Base-by-base conservation (phyloP, 768 basidiomycete genomes). In the Leucosporidium creatinivorum region DNA sequence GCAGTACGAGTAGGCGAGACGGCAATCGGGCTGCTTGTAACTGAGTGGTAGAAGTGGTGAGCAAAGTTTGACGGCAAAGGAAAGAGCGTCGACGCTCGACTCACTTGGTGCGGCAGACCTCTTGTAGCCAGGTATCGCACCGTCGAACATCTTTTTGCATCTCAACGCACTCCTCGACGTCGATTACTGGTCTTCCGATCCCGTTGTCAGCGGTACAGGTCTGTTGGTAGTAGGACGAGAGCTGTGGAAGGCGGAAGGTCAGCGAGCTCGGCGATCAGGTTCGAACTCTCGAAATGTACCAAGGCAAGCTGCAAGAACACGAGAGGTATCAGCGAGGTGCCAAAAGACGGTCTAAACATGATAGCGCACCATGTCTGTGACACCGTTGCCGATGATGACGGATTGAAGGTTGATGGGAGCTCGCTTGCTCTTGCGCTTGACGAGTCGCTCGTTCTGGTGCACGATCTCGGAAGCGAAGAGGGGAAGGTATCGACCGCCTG, bases 391-490 rank as follows among this genome's bases (percentile, higher is more conserved):
- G 61, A 98, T 84, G 69, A 97, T 82, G 55, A 99, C 79, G 0
- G 88, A 91, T 36, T 84, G 85, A 50, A 76, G 69, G 54, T 73
- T 73, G 61, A 76, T 66, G 8, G 69, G 62, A 19, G 63, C 57
- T 23, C 60, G 65, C 62, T 65, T 79, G 62, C 82, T 82, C 28
- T 48, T 47, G 39, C 58, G 57, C 52, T 62, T 58, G 13, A 49
- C 56, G 10, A 58, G 28, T 23, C 51, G 55, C 49, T 48, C 30
- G 79, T 93, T 94, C 78, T 86, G 83, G 70, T 86, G 82, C 82
- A 89, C 81, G 70, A 97, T 92, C 61, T 87, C 83, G 67, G 81
- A 87, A n/a, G 89, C 93, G 69, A 94, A 88, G 78, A 91, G 86
- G n/a, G 93, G 93, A 1, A 86, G 87, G 72, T 90, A 93, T 0